phyloP scores from a whole-genome alignment of 768 basidiomycete species.

The Tricholoma sp. region DNA sequence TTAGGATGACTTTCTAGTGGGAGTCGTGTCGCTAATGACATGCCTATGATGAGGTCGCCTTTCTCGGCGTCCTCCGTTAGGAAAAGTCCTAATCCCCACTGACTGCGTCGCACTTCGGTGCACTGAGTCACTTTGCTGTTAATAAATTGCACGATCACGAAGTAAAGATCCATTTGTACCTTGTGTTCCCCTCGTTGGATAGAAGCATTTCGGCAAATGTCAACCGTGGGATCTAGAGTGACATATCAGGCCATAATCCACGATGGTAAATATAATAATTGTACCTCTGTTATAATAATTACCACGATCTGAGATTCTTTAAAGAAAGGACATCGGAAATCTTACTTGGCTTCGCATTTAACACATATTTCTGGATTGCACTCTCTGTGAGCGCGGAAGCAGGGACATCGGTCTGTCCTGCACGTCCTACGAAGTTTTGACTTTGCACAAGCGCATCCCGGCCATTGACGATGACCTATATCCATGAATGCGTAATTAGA shows the following conservation, averaged over 20 bases:
- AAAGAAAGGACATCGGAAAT: not conserved
- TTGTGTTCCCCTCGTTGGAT: slow-evolving; percentile 43
- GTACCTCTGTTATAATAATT: slow-evolving; percentile 17
- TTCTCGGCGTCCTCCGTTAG: slow-evolving; percentile 36
- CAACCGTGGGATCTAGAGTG: slow-evolving; percentile 22
- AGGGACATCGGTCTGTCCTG: slow-evolving; percentile 45
- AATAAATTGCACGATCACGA: slow-evolving; percentile 1
- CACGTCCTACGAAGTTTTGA: slow-evolving; percentile 23
- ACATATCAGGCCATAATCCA: not conserved
- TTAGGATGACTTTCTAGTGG: not conserved
- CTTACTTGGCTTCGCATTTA: slow-evolving; percentile 46
- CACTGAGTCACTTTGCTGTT: slow-evolving; percentile 20
- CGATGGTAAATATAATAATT: not conserved
- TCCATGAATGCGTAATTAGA: not conserved
- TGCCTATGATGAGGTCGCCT: slow-evolving; percentile 48
- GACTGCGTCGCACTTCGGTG: slow-evolving; percentile 37
- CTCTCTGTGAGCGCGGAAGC: slow-evolving; percentile 45
- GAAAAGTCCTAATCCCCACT: slow-evolving; percentile 54
- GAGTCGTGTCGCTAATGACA: not conserved
- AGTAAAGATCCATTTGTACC: slow-evolving; percentile 21
- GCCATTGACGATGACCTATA: slow-evolving; percentile 49
- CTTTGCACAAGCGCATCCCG: slow-evolving; percentile 49
- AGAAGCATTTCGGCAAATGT: slow-evolving; percentile 42
- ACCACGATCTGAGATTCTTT: not conserved
- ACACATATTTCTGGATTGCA: slow-evolving; percentile 66